phyloP scores from a whole-genome alignment of 805 yeast species.

The Barnettozyma pratensis region DNA sequence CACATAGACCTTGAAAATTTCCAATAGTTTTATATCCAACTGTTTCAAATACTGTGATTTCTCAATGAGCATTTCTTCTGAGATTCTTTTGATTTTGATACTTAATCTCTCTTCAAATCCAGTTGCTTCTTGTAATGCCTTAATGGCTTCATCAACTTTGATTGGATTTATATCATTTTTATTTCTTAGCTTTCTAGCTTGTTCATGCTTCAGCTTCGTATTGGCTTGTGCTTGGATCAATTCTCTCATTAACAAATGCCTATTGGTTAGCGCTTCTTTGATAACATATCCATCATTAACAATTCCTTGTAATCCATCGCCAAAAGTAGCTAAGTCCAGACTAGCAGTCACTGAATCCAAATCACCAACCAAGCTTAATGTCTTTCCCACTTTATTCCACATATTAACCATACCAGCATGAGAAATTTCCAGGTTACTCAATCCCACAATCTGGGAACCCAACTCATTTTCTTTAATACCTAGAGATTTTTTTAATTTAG shows the following conservation, averaged over 20 bases:
- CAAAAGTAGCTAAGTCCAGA: conserved; percentile 66
- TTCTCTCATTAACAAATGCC: conserved; percentile 91
- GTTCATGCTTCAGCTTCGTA: conserved; percentile 63
- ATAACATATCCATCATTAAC: conserved; percentile 76
- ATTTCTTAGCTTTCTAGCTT: conserved; percentile 66
- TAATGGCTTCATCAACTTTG: conserved; percentile 85
- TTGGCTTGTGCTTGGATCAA: conserved; percentile 70
- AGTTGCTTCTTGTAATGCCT: conserved; percentile 72
- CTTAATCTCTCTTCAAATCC: conserved; percentile 70
- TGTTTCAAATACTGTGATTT: conserved; percentile 52
- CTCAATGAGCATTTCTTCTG: conserved; percentile 81
- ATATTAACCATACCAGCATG: conserved; percentile 67
- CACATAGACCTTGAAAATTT: conserved; percentile 53
- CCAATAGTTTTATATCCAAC: conserved; percentile 51
- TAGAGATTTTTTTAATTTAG: conserved; percentile 39
- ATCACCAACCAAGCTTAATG: conserved; percentile 69
- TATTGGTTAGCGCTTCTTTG: conserved; percentile 88
- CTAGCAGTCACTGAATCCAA: conserved; percentile 66
- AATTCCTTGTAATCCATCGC: conserved; percentile 65
- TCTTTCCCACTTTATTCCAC: conserved; percentile 76
- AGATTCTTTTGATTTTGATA: conserved; percentile 74
- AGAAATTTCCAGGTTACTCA: conserved; percentile 40
- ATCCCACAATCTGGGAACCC: conserved; percentile 38
- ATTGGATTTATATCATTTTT: conserved; percentile 76
- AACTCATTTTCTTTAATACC: conserved; percentile 54